Evolutionary conservation across 2,329 filamentous ascomycete species (phyloP).

Genomic region (Zopfia rhizophila): DNA sequence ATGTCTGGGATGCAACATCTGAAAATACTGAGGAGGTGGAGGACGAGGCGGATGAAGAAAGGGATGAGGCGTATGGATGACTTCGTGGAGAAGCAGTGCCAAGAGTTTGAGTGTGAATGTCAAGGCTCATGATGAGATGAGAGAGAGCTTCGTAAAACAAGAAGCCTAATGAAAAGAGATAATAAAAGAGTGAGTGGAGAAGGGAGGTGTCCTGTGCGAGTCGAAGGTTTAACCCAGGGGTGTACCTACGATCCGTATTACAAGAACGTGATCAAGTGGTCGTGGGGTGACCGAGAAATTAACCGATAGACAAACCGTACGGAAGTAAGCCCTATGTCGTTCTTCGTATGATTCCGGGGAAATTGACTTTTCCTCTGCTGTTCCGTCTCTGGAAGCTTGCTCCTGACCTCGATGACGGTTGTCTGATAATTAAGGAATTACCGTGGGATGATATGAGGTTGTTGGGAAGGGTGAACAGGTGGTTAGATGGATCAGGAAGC

Average conservation of each 20-base stretch:
- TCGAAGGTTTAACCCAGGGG: constrained; percentile 48
- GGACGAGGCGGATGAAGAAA: constrained; percentile 79
- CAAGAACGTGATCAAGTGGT: constrained; percentile 47
- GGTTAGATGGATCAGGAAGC: constrained; percentile 20
- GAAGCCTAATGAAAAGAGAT: constrained; percentile 30
- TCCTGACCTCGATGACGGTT: constrained; percentile 25
- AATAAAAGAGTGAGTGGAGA: constrained; percentile 48
- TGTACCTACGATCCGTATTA: constrained; percentile 45
- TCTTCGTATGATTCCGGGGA: constrained; percentile 46
- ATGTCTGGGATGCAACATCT: constrained; percentile 72
- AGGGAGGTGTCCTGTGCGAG: constrained; percentile 40
- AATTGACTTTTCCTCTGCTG: constrained; percentile 29
- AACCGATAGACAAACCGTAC: constrained; percentile 54
- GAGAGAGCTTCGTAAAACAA: constrained; percentile 31
- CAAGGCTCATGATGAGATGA: constrained; percentile 51
- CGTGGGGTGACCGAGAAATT: constrained; percentile 53
- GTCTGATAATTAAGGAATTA: constrained; percentile 20
- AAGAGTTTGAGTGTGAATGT: constrained; percentile 45
- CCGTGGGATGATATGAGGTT: constrained; percentile 24
- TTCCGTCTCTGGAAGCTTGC: constrained; percentile 31
- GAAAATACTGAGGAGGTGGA: constrained; percentile 84
- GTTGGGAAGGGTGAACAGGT: constrained; percentile 7
- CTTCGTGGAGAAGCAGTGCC: constrained; percentile 47
- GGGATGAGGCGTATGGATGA: constrained; percentile 73
- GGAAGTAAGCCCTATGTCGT: constrained; percentile 43